Evolutionary conservation across 371 early-diverging fungal genomes (phyloP), one percentile per base, ranked within the genome.

Genomic region (Mortierella sp.): DNA sequence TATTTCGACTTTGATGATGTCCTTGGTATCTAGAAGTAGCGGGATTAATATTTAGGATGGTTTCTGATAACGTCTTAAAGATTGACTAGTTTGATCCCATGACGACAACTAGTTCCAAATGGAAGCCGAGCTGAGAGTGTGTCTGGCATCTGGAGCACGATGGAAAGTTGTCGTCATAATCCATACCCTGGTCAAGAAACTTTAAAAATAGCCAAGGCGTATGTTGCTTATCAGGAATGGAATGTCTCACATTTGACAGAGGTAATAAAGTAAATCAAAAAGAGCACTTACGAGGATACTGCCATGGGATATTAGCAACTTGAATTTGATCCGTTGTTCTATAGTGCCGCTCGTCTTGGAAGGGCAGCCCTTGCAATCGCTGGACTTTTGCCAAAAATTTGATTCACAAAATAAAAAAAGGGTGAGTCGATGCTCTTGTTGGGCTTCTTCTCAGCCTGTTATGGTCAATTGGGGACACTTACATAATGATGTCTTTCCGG

Each of bases 261-360:
- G 1, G 48, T n/a, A 48, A 48, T n/a, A 48, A 48, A 36, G 28
- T 36, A 21, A 3, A 58, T 24, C 28, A 40, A 41, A 43, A 8
- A 45, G 16, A 48, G 10, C 4, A 24, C 77, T 67, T 84, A 88
- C 89, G 88, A 77, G 86, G 84, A 65, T 92, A 89, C 47, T 87
- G 87, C 92, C 92, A 92, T 33, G 89, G 91, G 22, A 92, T 89
- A 60, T 92, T 92, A 36, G 88, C 88, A 1, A 92, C 92, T 72
- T 92, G 87, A 62, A 92, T 92, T 73, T 92, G 87, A 7, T 88
- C 87, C 32, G 92, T 92, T 19, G 91, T 84, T 40, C 53, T 67
- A 70, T 92, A 92, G 0, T 83, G 72, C 28, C 76, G 80, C 24
- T 77, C 83, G 22, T 63, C 62, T 15, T 48, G 32, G 72, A 88